These are phyloP conservation scores for Coprinopsis strossmayeri DNA, from an alignment of 768 basidiomycete genomes.

Conservation along the genomic window DNA sequence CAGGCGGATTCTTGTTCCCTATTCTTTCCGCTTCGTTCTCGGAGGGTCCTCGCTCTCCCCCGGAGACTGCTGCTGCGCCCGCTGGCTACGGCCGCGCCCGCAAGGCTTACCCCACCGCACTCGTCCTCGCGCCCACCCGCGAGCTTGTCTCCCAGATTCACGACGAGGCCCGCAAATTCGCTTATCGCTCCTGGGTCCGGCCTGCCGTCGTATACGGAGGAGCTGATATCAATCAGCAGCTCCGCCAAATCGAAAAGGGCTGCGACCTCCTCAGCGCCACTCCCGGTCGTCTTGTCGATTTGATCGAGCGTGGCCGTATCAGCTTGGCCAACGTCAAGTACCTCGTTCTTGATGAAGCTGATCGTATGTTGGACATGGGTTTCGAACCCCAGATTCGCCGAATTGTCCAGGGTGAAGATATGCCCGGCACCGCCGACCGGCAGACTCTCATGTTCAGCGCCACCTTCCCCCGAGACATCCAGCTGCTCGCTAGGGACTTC, in stretches of 20 bases:
- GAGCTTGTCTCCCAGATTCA: conserved; percentile 99
- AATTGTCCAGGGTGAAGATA: conserved; percentile 97
- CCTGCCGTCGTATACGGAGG: conserved; percentile 99
- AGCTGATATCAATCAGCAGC: conserved; percentile 94
- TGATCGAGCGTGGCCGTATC: conserved; percentile 97
- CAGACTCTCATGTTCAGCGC: conserved; percentile 99
- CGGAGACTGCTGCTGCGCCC: conserved; percentile 41
- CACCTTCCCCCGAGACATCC: conserved; percentile 98
- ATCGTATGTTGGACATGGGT: conserved; percentile 99
- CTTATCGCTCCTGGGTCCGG: conserved; percentile 98
- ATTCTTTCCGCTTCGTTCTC: conserved; percentile 92
- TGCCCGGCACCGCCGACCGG: conserved; percentile 87
- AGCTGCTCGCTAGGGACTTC: conserved; percentile 93
- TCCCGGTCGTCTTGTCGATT: conserved; percentile 94
- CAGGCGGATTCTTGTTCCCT: conserved; percentile 98
- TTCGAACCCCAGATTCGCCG: conserved; percentile 99
- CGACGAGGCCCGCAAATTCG: conserved; percentile 97
- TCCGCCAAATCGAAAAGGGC: conserved; percentile 90
- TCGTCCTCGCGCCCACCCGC: conserved; percentile 96
- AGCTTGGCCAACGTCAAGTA: conserved; percentile 95
- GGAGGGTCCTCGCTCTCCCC: conserved; percentile 70
- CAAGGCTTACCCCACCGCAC: conserved; percentile 95
- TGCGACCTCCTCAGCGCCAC: conserved; percentile 97
- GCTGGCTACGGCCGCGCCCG: conserved; percentile 60
- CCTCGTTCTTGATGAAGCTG: conserved; percentile 97